Base-by-base conservation (phyloP, 208 protist species). In the Leishmania arabica region DNA sequence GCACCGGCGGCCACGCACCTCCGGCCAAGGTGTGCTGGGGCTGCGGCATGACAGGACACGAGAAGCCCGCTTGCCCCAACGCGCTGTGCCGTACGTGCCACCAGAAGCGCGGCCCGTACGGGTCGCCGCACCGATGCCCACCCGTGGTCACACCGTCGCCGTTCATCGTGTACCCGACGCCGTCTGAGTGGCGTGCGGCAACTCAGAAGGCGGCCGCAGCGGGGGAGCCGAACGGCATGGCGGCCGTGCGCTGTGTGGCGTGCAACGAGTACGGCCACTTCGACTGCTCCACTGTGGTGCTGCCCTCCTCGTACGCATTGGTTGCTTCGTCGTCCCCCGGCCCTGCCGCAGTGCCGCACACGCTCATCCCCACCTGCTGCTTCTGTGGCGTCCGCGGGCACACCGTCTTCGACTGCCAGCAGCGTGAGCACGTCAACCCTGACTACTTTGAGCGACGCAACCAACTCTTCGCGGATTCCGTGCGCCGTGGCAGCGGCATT, bases 11-110 rank as follows among this genome's bases (percentile, higher is more conserved):
- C 2, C 54, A 56, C 62, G 62, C 76, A 31, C 80, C 80, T 19
- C 64, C 83, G 13, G 86, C 78, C 21, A 94, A 94, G 80, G 89
- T 97, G n/a, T 97, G 93, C 84, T 97, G 93, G 93, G 86, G 87
- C 80, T 97, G 93, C 68, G 93, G 93, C 37, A 88, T 97, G 79
- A 72, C 86, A 4, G 90, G 90, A 0, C 93, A 97, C 65, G 93
- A 97, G 79, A 97, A 97, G 78, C 90, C 93, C 11, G 76, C 90
- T n/a, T 97, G 93, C 86, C 85, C 85, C 21, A 97, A 97, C 82
- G 80, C 69, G 56, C 80, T 97, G 8, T 97, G 93, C 82, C 85
- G 84, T 64, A 88, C 82, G 31, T 97, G 93, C 77, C 93, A 96
- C 51, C 85, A 80, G 68, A 83, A 74, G 49, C 90, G 90, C 49